Evolutionary conservation across 164 flowering plant species (phyloP), one percentile per base, ranked within the genome.

Genomic region (Berberis thunbergii): DNA sequence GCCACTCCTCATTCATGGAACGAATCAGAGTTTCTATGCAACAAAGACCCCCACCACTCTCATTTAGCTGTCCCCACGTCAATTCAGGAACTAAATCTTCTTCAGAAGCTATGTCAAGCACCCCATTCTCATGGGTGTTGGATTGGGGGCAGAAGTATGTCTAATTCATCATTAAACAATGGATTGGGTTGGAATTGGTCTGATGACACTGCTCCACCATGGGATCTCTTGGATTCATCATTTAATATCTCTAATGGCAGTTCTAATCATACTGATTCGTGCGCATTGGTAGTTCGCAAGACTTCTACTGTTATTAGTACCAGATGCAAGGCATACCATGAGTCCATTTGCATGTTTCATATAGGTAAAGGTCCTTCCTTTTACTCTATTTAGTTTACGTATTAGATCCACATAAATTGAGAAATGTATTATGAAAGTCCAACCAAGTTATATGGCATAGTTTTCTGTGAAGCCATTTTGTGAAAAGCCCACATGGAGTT

Each of bases 151-250:
- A 77, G 78, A 65, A 63, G 65, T 55, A 74, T 76, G 46, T 66
- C 77, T 13, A 7, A 3, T 63, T 26, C 26, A 26, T 26, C 26
- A 26, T 26, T 26, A 26, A 81, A 78, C 57, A 40, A 7, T 39
- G 8, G 10, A 1, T 62, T 74, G 41, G 71, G 64, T 70, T 92
- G 98, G 98, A 84, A 73, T 65, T 89, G 98, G 98, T 84, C 91
- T 64, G 95, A 89, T 66, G 74, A 80, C 73, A 42, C 72, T 11
- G 73, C 87, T 6, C 45, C 44, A 6, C 11, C 8, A 49, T 6
- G 6, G 11, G 11, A 1, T 49, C 52, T 49, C 11, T 26, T 83
- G 86, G 89, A 86, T 6, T 11, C 11, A 89, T 70, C 73, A 73
- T 7, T 80, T 90, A 9, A 50, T 83, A 39, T 67, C 69, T 70